Base-by-base conservation (phyloP, 148 eudicot genomes). In the Vaccinium macrocarpon region DNA sequence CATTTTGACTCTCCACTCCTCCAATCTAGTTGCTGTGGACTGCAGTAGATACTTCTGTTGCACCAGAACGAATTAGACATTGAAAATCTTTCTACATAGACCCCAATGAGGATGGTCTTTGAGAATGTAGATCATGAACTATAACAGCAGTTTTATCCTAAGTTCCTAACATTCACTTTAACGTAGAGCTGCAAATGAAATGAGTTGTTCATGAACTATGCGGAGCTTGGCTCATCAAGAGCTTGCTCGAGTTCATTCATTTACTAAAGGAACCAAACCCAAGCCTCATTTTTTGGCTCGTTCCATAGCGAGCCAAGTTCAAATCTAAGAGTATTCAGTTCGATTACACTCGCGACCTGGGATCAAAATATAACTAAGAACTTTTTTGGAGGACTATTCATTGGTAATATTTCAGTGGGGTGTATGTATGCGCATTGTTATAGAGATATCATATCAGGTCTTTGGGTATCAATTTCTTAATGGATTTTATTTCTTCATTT, bases 1-100 rank as follows among this genome's bases (percentile, higher is more conserved):
- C 81, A 93, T 92, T 88, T 93, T 95, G 78, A 93, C 95, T 83
- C 97, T 91, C 97, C 92, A 92, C 90, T 97, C 98, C 89, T 97
- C 99, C 64, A 97, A 82, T 86, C 98, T 92, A 71, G 87, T 82
- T 0, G 99, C 92, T 27, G 93, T 92, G 5, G 99, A 97, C 90
- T 97, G 99, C 42, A 38, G 27, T 19, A 76, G 85, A 87, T 92
- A 96, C 76, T 93, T 94, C 98, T 96, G 91, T 88, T 13, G 79
- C 82, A 83, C 23, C 78, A 89, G 50, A 72, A 49, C 68, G 32
- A 29, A 61, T 42, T 48, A 16, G 85, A 29, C 27, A 46, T 48
- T 19, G 50, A 72, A 71, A 8, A 23, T 21, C 27, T 27, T 6
- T 27, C 49, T 66, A 29, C 25, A 50, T 1, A 82, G 16, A 7